These are phyloP conservation scores for Leonotis leonurus DNA, from an alignment of 257 asterid genomes.

Conservation along the genomic window DNA sequence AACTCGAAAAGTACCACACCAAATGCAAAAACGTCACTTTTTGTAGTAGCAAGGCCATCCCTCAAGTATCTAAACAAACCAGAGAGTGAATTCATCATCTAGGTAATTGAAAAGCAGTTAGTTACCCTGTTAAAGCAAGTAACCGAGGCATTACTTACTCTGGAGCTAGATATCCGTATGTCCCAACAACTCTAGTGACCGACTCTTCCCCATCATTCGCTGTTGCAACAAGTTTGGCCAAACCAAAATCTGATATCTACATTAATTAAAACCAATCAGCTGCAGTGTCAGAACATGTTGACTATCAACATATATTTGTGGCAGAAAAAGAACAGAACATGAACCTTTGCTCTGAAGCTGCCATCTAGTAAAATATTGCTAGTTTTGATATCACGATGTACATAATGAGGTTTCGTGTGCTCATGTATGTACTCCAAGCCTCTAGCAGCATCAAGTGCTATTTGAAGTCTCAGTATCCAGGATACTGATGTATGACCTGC, in stretches of 20 bases:
- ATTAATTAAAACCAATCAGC: slow-evolving; percentile 22
- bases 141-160: slow-evolving; percentile 50
- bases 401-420: slow-evolving; percentile 94
- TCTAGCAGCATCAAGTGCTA: slow-evolving; percentile 98
- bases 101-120: background rate
- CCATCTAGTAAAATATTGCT: slow-evolving; percentile 87
- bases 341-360: slow-evolving; percentile 85
- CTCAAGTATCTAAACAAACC: slow-evolving; percentile 60
- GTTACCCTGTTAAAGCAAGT: background rate
- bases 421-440: slow-evolving; percentile 96
- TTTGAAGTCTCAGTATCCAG: slow-evolving; percentile 89
- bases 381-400: slow-evolving; percentile 90
- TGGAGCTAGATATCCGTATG: slow-evolving; percentile 94
- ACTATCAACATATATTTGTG: background rate
- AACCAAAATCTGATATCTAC: slow-evolving; percentile 93
- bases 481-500: slow-evolving; percentile 80
- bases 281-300: background rate
- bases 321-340: background rate
- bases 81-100: slow-evolving; percentile 15
- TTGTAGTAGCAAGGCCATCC: slow-evolving; percentile 78
- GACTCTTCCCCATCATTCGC: slow-evolving; percentile 82
- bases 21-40: slow-evolving; percentile 93
- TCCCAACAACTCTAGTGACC: slow-evolving; percentile 89
- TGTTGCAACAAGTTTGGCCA: slow-evolving; percentile 76
- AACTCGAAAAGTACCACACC: slow-evolving; percentile 87